Evolutionary conservation across 345 rosid species (phyloP).

Genomic region (Euphorbia pulcherrima): DNA sequence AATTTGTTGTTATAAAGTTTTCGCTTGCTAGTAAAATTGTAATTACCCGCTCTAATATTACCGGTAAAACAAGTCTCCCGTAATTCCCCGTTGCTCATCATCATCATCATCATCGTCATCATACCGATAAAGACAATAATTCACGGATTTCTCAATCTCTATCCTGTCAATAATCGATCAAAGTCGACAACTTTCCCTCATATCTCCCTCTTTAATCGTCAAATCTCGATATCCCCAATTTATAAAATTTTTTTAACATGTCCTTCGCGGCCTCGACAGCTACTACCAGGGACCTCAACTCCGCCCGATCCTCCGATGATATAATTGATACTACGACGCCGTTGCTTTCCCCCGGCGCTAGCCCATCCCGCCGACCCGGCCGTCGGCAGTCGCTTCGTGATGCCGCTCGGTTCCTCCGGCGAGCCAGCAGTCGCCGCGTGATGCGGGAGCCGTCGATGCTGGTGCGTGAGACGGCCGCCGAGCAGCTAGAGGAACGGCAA

Average conservation of each 20-base stretch:
- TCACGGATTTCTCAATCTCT: not conserved
- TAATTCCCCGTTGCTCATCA: not conserved
- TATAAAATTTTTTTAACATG: conserved; percentile 6
- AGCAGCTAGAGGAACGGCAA: conserved; percentile 96
- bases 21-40: conserved; percentile 1
- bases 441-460: conserved; percentile 92
- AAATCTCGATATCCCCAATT: not conserved
- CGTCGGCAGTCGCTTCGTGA: conserved; percentile 73
- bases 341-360: conserved; percentile 37
- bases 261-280: conserved; percentile 19
- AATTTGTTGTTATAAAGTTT: too few species aligned
- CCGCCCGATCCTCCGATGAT: conserved; percentile 50
- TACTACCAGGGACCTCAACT: conserved; percentile 13
- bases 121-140: not conserved
- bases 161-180: not conserved
- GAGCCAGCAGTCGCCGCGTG: conserved; percentile 85
- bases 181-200: not conserved
- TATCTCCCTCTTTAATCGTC: not conserved
- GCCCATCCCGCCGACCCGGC: conserved; percentile 36
- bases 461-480: conserved; percentile 91
- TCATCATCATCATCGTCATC: not conserved
- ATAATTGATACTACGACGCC: conserved; percentile 63
- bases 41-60: not conserved
- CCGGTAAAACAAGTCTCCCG: not conserved
- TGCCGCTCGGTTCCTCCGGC: conserved; percentile 76